phyloP scores from a whole-genome alignment of 345 rosid genomes.

The Brassica napus region Da-Ae NC_063436.1:7316001-7316500 shows the following conservation, averaged over 20 bases:
- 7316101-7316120: slow-evolving; percentile 68
- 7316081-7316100: slow-evolving; percentile 77
- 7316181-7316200: slow-evolving; percentile 73
- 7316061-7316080: slow-evolving; percentile 98
- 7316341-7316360: slow-evolving; percentile 89
- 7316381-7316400: slow-evolving; percentile 84
- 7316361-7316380: slow-evolving; percentile 83
- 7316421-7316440: slow-evolving; percentile 70
- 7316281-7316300: slow-evolving; percentile 94
- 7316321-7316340: slow-evolving; percentile 97
- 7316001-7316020: slow-evolving; percentile 64
- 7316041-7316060: slow-evolving; percentile 87
- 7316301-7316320: slow-evolving; percentile 88
- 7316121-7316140: slow-evolving; percentile 64
- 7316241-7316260: slow-evolving; percentile 98
- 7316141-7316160: slow-evolving; percentile 74
- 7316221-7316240: slow-evolving; percentile 99
- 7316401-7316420: slow-evolving; percentile 78
- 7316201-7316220: slow-evolving; percentile 96
- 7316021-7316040: slow-evolving; percentile 47
- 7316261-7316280: slow-evolving; percentile 99
- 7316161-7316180: slow-evolving; percentile 77
- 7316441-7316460: slow-evolving; percentile 84
- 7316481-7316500: not conserved
- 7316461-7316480: slow-evolving; percentile 45